Conservation (phyloP, 176 grass and related monocot species). For the Ensete ventricosum region DNA sequence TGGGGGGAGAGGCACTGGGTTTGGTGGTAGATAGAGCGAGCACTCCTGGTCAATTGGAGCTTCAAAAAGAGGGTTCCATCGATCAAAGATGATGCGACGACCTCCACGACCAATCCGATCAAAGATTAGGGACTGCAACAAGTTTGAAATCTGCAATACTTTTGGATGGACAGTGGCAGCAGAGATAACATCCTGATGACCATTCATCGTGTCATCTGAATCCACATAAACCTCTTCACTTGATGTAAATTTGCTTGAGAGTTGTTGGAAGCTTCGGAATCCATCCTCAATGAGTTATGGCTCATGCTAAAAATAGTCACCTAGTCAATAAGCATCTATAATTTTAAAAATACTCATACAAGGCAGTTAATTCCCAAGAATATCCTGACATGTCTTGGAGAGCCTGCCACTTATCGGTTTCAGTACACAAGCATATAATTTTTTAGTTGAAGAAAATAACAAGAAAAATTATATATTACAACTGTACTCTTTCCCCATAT, state of each 20-base stretch:
- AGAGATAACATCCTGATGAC: constrained; percentile 30
- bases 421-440: too few species aligned
- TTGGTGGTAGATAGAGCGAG: constrained; percentile 26
- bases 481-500: too few species aligned
- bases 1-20: constrained; percentile 31
- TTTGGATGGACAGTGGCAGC: constrained; percentile 39
- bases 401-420: too few species aligned
- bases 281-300: constrained; percentile 78
- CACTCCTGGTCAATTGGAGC: constrained; percentile 47
- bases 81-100: constrained; percentile 90
- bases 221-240: constrained; percentile 85
- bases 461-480: too few species aligned
- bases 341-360: too few species aligned
- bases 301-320: constrained; percentile 46
- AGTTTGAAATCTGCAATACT: constrained; percentile 36
- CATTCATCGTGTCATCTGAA: constrained; percentile 71
- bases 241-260: constrained; percentile 60
- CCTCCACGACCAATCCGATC: constrained; percentile 85
- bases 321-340: background rate
- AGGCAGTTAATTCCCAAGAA: background rate
- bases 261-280: constrained; percentile 65
- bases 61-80: constrained; percentile 56
- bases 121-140: constrained; percentile 47
- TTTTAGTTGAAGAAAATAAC: too few species aligned
- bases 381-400: too few species aligned